Conservation (phyloP, 495 filamentous ascomycete genomes). For the Aspergillus affinis region DNA sequence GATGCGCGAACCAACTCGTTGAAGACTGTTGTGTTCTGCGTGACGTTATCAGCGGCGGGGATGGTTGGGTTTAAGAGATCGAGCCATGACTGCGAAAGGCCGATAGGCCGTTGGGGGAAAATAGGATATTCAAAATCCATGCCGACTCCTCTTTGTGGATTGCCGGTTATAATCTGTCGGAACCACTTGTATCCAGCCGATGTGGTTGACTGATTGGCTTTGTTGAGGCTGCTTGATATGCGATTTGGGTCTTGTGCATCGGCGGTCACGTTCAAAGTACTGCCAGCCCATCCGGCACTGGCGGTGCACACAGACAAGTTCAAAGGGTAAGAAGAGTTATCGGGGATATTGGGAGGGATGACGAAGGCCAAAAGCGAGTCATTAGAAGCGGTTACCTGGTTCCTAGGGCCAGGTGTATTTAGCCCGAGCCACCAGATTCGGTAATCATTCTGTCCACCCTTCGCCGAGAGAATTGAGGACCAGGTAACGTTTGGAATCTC, state of each 20-base stretch:
- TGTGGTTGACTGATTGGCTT: not conserved
- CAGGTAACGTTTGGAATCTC: not conserved
- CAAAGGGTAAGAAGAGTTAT: not conserved
- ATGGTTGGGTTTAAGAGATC: not conserved
- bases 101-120: constrained; percentile 1
- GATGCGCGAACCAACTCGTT: not conserved
- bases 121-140: not conserved
- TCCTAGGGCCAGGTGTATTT: not conserved
- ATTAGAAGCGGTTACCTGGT: not conserved
- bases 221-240: not conserved
- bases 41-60: not conserved
- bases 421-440: not conserved
- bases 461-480: not conserved
- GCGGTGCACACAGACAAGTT: not conserved
- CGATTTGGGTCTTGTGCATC: not conserved
- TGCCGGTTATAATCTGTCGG: not conserved
- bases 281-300: not conserved
- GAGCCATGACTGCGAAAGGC: not conserved
- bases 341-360: not conserved
- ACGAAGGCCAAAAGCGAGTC: constrained; percentile 2
- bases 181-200: not conserved
- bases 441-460: not conserved
- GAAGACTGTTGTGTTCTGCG: constrained; percentile 2
- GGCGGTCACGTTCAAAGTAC: not conserved
- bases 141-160: not conserved